Base-by-base conservation (phyloP, 1,284 basidiomycete species). In the Cryptococcus maquisensis region DNA sequence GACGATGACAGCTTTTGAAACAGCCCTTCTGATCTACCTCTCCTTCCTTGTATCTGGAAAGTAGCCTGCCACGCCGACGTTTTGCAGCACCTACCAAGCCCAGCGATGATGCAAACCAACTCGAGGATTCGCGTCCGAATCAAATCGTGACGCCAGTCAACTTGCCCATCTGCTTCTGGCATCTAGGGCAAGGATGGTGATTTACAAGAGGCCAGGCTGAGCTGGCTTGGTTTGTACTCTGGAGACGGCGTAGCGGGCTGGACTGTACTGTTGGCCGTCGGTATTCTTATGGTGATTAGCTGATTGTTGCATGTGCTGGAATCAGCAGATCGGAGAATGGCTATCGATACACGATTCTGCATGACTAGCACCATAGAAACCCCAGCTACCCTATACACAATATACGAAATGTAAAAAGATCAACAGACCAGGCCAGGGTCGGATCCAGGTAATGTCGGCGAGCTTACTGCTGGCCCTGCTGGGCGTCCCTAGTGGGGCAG, bases 201-300 rank as follows among this genome's bases (percentile, higher is more conserved):
- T 53, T n/a, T n/a, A 46, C 53, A 54, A 54, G 69, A 69, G 69
- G 69, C 69, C 69, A 67, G 69, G 64, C 69, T 71, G 69, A 71
- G 67, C 65, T 69, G 62, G 51, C 51, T 44, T 38, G 37, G 20
- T 35, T 54, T 5, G 41, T 41, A 10, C 36, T 16, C 2, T 15
- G 13, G n/a, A 7, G 7, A 4, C 9, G 38, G 38, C 16, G 38
- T 40, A 15, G 38, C 38, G 38, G 13, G 38, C 38, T n/a, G n/a
- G 20, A 20, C 13, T 7, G 13, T 32, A 2, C 7, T 40, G 38
- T 16, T 7, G 38, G 7, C 7, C 16, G 38, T 7, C 7, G 38
- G n/a, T n/a, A n/a, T n/a, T n/a, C n/a, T n/a, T n/a, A n/a, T n/a
- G 38, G 20, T 40, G 9, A 15, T 15, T 12, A 20, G 38, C 38